Evolutionary conservation across 768 basidiomycete species (phyloP).

Genomic region (Boletus vinaceobasis): DNA sequence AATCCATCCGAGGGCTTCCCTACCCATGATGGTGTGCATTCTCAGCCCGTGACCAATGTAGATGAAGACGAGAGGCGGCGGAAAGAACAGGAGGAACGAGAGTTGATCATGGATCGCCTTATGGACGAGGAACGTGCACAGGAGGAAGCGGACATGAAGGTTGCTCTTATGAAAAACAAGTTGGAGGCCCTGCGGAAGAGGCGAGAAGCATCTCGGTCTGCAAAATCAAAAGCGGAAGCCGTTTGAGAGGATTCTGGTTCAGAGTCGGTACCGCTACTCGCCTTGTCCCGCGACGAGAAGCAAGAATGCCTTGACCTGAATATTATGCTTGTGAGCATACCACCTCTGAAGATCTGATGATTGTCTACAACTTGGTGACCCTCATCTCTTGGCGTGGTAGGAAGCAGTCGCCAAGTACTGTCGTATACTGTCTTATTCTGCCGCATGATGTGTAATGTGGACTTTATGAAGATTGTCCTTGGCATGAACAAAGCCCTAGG

Average conservation of each 20-base stretch:
- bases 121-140: conserved; percentile 83
- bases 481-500: background rate
- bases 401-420: background rate
- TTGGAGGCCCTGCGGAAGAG: conserved; percentile 56
- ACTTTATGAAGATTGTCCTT: background rate
- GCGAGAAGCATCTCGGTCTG: conserved; percentile 35
- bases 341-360: background rate
- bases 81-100: conserved; percentile 69
- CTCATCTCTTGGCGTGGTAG: background rate
- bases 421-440: background rate
- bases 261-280: background rate
- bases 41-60: conserved; percentile 7
- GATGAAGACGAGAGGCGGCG: conserved; percentile 41
- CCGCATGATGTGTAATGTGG: background rate
- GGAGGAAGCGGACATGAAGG: conserved; percentile 83
- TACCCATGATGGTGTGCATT: conserved; percentile 25
- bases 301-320: background rate
- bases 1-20: conserved; percentile 51
- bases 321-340: background rate
- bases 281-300: background rate
- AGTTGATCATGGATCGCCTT: conserved; percentile 82
- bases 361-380: background rate
- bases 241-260: conserved; percentile 3
- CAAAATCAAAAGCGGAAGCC: conserved; percentile 17
- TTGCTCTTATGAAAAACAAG: conserved; percentile 58